Evolutionary conservation across 768 basidiomycete genomes (phyloP).

Genomic region (Serendipita vermifera): DNA sequence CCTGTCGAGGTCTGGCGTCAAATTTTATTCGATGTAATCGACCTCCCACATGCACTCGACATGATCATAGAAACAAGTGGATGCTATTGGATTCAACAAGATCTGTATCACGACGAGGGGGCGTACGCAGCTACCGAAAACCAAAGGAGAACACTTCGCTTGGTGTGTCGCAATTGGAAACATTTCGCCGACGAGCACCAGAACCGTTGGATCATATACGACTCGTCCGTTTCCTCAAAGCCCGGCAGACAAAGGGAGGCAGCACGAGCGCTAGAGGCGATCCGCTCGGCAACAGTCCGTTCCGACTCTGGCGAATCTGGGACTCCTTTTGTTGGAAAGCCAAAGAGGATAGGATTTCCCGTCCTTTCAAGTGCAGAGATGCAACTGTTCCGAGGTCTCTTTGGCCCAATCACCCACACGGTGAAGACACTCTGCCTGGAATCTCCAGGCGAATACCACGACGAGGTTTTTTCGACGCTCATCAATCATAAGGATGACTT

Average conservation of each 20-base stretch:
- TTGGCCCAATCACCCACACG: background rate
- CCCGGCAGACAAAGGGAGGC: background rate
- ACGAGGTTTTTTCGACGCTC: background rate
- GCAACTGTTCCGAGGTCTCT: background rate
- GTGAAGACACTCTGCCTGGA: slow-evolving; percentile 1
- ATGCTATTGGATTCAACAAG: slow-evolving; percentile 7
- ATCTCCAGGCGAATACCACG: background rate
- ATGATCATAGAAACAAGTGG: background rate
- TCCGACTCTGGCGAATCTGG: background rate
- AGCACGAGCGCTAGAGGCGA: background rate
- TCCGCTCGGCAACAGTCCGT: no score
- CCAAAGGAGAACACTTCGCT: background rate
- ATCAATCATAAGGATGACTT: background rate
- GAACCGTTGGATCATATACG: background rate
- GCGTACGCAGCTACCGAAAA: background rate
- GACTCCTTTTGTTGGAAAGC: background rate
- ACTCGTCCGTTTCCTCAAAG: background rate
- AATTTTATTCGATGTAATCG: background rate
- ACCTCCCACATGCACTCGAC: background rate
- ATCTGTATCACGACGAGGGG: background rate
- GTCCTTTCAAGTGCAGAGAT: background rate
- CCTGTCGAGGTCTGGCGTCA: slow-evolving; percentile 1
- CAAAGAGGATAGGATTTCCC: background rate
- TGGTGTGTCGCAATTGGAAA: slow-evolving; percentile 1
- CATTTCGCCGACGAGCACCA: background rate